Base-by-base conservation (phyloP, 352 stramenopile genomes). In the Globisporangium sylvaticum region DNA sequence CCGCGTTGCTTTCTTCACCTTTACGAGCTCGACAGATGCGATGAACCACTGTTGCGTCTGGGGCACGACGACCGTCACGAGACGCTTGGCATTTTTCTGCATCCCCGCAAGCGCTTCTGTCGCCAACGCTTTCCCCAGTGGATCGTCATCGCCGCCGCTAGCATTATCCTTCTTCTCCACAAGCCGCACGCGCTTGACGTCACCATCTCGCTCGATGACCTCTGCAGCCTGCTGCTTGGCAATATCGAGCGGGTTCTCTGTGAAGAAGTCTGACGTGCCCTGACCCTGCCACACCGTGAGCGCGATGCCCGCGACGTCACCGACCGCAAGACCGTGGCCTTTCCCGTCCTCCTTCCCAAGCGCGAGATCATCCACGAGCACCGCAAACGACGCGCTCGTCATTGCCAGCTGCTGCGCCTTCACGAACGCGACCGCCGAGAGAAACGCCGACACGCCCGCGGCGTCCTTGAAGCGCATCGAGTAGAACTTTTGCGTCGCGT, bases 401-500 rank as follows among this genome's bases (percentile, higher is more conserved):
- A 72, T 73, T 20, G 81, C 58, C n/a, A 83, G 55, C 44, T 92
- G 57, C 44, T 92, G 83, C 14, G 84, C 77, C 57, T 88, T 89
- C 8, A 75, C 61, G 32, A 81, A 77, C 32, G 82, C 83, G 3
- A 87, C 74, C 1, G 82, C 80, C 4, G 64, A 61, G 0, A 92
- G 73, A 66, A 92, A 92, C 7, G 58, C 62, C 14, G 68, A 65
- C 46, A 77, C 70, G 7, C 68, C 66, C 9, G 44, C 50, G 0
- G 72, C 74, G 63, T 92, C 86, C 29, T 84, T 82, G 68, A 94
- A 94, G 50, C 84, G 83, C 83, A 94, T 87, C 24, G 86, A 84
- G 69, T 78, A 94, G 71, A 89, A 87, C 18, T 76, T 63, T 61
- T 89, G 80, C 53, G 69, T 66, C 22, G 75, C 58, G 22, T 64